Conservation (phyloP, 2,329 filamentous ascomycete genomes). For the Colletotrichum theobromicola region DNA sequence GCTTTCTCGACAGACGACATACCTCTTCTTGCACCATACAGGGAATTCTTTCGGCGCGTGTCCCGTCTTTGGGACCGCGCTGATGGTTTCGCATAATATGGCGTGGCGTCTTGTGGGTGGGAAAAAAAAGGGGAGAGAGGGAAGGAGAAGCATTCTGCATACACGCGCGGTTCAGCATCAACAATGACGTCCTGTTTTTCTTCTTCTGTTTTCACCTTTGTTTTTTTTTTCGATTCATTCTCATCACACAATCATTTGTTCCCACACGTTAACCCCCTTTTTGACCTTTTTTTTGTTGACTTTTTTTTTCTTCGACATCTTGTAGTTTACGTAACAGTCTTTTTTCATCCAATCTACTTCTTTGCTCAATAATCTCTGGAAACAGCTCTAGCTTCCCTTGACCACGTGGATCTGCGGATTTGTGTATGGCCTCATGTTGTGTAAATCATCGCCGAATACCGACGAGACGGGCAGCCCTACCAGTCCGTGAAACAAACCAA, state of each 20-base stretch:
- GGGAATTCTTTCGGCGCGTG: not conserved
- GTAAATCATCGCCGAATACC: not conserved
- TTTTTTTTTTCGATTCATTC: not conserved
- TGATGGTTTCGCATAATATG: not conserved
- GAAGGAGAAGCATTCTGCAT: not conserved
- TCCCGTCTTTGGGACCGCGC: not conserved
- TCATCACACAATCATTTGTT: not conserved
- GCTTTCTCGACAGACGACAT: not conserved
- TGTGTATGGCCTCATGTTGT: not conserved
- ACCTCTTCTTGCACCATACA: not conserved
- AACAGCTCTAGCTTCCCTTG: not conserved
- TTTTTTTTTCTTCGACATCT: not conserved
- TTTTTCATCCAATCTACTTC: not conserved
- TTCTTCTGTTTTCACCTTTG: not conserved
- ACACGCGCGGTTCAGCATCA: slow-evolving; percentile 8
- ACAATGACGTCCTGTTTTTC: not conserved
- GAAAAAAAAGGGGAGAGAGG: not conserved
- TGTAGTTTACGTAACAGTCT: not conserved
- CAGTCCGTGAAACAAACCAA: not conserved
- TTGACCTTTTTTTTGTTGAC: not conserved
- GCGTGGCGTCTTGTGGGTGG: slow-evolving; percentile 7
- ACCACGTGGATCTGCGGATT: not conserved
- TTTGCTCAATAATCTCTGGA: not conserved
- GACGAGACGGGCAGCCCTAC: not conserved
- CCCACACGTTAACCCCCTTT: not conserved